A percentile compares a stretch with the other conserved stretches of the same genome.
Evolutionary conservation across 805 yeast species (phyloP).

Genomic region (Teunomyces panamensis): DNA sequence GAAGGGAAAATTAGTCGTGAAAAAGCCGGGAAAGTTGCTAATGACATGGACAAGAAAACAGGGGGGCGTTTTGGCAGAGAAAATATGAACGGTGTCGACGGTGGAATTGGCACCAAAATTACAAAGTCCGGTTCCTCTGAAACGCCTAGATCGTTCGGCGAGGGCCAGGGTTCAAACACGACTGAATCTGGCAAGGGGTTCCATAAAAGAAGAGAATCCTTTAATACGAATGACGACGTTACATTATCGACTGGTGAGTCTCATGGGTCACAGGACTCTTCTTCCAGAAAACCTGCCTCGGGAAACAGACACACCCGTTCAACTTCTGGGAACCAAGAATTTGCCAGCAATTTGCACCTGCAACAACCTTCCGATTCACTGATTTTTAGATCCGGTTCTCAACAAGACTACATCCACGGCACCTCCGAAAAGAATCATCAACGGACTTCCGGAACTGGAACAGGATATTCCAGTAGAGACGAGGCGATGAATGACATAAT

Average conservation of each 20-base stretch:
- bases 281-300: not conserved
- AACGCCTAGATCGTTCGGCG: slow-evolving; percentile 4
- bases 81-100: slow-evolving; percentile 17
- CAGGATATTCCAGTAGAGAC: slow-evolving; percentile 35
- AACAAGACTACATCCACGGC: not conserved
- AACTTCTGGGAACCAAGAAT: not conserved
- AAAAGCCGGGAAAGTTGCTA: slow-evolving; percentile 27
- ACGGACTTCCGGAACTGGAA: slow-evolving; percentile 2
- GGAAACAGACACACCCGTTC: not conserved
- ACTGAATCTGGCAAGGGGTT: not conserved
- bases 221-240: not conserved
- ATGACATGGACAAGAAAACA: slow-evolving; percentile 24
- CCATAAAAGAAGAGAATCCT: not conserved
- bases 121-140: slow-evolving; percentile 5
- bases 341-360: not conserved
- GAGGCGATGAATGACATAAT: slow-evolving; percentile 34
- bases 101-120: slow-evolving; percentile 27
- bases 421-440: not conserved
- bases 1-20: slow-evolving; percentile 28
- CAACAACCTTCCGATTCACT: not conserved
- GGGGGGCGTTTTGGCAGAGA: slow-evolving; percentile 7
- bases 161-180: not conserved
- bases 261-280: not conserved
- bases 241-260: not conserved
- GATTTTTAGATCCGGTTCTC: not conserved